These are phyloP conservation scores for Mycena capillaripes DNA, from an alignment of 768 basidiomycete genomes.

Conservation along the genomic window DNA sequence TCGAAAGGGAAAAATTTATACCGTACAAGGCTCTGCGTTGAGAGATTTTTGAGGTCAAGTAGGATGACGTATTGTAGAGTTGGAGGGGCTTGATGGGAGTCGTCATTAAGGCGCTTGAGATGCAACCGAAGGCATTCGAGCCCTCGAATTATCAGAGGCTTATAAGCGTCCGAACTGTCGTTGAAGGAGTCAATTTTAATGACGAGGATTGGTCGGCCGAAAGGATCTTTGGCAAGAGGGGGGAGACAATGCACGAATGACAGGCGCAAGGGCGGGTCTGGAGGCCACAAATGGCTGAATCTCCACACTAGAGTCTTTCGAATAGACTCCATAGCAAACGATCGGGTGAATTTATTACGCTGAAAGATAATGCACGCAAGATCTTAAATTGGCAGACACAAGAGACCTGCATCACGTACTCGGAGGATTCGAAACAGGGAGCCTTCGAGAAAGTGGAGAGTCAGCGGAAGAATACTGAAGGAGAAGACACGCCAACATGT, in stretches of 20 bases:
- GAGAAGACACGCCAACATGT: slow-evolving; percentile 61
- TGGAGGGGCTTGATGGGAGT: slow-evolving; percentile 42
- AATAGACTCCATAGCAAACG: slow-evolving; percentile 73
- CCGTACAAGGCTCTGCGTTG: slow-evolving; percentile 69
- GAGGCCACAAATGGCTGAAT: slow-evolving; percentile 58
- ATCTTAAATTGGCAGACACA: slow-evolving; percentile 25
- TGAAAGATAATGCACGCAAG: slow-evolving; percentile 44
- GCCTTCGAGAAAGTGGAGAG: slow-evolving; percentile 49
- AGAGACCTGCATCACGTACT: slow-evolving; percentile 55
- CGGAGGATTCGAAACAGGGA: slow-evolving; percentile 73
- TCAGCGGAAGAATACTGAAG: not conserved
- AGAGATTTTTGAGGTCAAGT: slow-evolving; percentile 72
- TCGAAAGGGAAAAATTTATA: slow-evolving; percentile 10
- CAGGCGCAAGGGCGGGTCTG: slow-evolving; percentile 43
- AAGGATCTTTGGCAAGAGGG: slow-evolving; percentile 64
- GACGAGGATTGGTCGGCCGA: slow-evolving; percentile 76
- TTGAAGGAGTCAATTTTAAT: slow-evolving; percentile 61
- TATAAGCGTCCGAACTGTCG: slow-evolving; percentile 52
- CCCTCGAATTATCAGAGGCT: slow-evolving; percentile 59
- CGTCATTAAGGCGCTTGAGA: slow-evolving; percentile 63
- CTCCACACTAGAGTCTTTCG: slow-evolving; percentile 72
- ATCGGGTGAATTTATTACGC: slow-evolving; percentile 77
- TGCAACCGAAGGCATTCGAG: slow-evolving; percentile 73
- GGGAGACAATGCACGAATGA: slow-evolving; percentile 70
- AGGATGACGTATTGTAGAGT: slow-evolving; percentile 77